phyloP scores from a whole-genome alignment of 768 basidiomycete species.

The Russula lepida region DNA sequence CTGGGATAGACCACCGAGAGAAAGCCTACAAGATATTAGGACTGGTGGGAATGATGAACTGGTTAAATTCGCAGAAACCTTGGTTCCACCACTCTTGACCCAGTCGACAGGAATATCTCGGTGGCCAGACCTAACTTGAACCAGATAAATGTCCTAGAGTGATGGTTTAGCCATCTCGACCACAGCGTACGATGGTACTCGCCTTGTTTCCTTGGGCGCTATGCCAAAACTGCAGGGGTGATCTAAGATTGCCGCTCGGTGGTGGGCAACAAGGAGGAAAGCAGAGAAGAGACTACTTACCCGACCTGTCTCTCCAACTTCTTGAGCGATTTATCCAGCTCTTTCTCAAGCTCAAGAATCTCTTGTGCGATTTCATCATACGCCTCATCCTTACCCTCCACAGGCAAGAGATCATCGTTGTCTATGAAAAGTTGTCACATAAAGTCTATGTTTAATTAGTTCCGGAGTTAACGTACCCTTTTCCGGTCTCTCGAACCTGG shows the following conservation, averaged over 20 bases:
- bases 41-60: neutral
- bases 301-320: conserved; percentile 59
- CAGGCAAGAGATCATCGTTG: conserved; percentile 65
- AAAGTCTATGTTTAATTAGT: neutral
- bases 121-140: conserved; percentile 57
- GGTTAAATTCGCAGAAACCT: conserved; percentile 40
- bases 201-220: conserved; percentile 81
- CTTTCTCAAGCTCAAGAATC: conserved; percentile 60
- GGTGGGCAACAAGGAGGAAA: neutral
- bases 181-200: neutral
- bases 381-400: conserved; percentile 74
- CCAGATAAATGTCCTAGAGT: conserved; percentile 77
- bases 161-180: neutral
- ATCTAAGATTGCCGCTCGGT: conserved; percentile 31
- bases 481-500: conserved; percentile 57
- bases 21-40: conserved; percentile 40
- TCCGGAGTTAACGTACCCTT: conserved; percentile 38
- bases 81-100: conserved; percentile 73
- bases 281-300: conserved; percentile 32
- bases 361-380: conserved; percentile 74
- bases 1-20: conserved; percentile 69
- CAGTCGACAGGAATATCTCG: conserved; percentile 74
- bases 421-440: conserved; percentile 31
- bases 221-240: conserved; percentile 56
- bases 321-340: conserved; percentile 59